phyloP scores from a whole-genome alignment of 179 eudicot genomes.

The Actinidia arguta region DNA sequence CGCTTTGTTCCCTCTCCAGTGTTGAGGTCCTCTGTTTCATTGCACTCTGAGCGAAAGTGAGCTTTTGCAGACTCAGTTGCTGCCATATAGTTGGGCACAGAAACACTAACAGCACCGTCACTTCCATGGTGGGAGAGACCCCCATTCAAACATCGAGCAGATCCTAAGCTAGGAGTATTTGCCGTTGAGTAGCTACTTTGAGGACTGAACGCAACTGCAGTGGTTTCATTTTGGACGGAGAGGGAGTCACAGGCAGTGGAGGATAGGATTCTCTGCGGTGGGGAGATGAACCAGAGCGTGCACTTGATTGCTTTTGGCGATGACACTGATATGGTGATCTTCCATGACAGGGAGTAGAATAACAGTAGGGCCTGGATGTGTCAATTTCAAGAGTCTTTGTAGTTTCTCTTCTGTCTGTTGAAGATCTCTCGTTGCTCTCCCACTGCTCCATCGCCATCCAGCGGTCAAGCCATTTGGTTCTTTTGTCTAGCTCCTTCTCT shows the following conservation, averaged over 20 bases:
- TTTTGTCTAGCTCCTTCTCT: conserved; percentile 36
- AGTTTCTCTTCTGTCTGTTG: conserved; percentile 51
- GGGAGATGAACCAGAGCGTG: conserved; percentile 28
- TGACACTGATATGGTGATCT: conserved; percentile 43
- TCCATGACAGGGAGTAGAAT: conserved; percentile 37
- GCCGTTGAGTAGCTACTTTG: conserved; percentile 55
- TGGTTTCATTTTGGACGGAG: conserved; percentile 42
- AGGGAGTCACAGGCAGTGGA: conserved; percentile 45
- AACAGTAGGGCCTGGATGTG: conserved; percentile 34
- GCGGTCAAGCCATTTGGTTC: conserved; percentile 49
- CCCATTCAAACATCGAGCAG: conserved; percentile 44
- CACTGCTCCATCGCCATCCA: conserved; percentile 60
- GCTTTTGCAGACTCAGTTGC: conserved; percentile 86
- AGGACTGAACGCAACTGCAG: conserved; percentile 61
- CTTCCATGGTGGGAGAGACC: conserved; percentile 30
- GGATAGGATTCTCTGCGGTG: conserved; percentile 29
- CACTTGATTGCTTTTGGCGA: conserved; percentile 20
- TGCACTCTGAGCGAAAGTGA: conserved; percentile 56
- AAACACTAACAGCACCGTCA: conserved; percentile 7
- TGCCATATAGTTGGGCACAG: conserved; percentile 74
- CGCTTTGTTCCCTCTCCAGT: conserved; percentile 52
- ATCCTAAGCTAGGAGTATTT: conserved; percentile 52
- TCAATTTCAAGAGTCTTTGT: conserved; percentile 50
- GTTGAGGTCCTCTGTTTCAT: conserved; percentile 64
- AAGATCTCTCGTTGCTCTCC: conserved; percentile 44